These are phyloP conservation scores for Trypanosoma caninum DNA, from an alignment of 208 protist species.

Conservation along the genomic window DNA sequence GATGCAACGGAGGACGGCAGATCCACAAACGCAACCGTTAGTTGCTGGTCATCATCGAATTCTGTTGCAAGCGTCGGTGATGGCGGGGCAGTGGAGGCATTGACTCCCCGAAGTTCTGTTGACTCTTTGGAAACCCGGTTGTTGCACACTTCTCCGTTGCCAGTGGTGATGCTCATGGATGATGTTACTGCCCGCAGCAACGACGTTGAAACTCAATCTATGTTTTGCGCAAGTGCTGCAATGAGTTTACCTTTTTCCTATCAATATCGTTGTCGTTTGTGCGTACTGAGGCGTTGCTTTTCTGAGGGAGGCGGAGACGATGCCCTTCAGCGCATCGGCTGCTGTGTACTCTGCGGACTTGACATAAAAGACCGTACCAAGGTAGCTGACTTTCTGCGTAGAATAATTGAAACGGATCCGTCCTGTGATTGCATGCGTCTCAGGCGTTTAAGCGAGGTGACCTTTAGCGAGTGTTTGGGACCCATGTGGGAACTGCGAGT, in stretches of 20 bases:
- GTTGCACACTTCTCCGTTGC: constrained; percentile 5
- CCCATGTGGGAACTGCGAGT: constrained; percentile 52
- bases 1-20: neutral
- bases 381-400: constrained; percentile 43
- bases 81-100: neutral
- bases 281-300: neutral
- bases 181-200: neutral
- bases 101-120: neutral
- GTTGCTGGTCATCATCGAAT: neutral
- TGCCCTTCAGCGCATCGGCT: constrained; percentile 15
- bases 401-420: constrained; percentile 31
- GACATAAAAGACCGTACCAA: constrained; percentile 41
- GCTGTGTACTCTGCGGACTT: constrained; percentile 62
- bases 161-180: neutral
- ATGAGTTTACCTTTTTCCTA: neutral
- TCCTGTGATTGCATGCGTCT: constrained; percentile 46
- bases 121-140: constrained; percentile 1
- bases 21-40: neutral
- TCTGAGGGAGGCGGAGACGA: neutral
- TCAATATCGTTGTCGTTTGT: neutral
- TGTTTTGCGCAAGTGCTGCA: neutral
- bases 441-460: constrained; percentile 40
- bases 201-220: constrained; percentile 2
- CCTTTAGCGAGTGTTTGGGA: constrained; percentile 47
- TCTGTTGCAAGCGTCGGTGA: neutral